phyloP scores from a whole-genome alignment of 495 filamentous ascomycete species.

The Neurospora tetrasperma region DNA sequence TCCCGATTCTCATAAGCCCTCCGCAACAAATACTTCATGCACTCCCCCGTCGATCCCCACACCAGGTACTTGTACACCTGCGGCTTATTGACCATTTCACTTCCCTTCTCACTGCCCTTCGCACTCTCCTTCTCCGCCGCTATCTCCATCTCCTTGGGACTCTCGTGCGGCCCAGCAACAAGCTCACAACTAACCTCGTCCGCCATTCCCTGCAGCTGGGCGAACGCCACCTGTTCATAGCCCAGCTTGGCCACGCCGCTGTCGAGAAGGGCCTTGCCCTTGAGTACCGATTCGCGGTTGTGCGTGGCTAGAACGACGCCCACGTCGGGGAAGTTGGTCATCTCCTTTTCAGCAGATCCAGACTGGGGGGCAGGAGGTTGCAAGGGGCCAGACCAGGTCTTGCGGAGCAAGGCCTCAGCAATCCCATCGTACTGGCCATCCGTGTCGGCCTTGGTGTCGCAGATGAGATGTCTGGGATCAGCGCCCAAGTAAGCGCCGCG shows the following conservation, averaged over 20 bases:
- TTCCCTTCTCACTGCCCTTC: not conserved
- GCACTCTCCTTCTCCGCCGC: not conserved
- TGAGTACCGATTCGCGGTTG: slow-evolving; percentile 70
- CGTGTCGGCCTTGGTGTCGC: slow-evolving; percentile 75
- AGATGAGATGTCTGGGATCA: slow-evolving; percentile 70
- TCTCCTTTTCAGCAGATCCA: slow-evolving; percentile 16
- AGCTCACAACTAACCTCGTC: slow-evolving; percentile 86
- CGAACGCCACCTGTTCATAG: slow-evolving; percentile 61
- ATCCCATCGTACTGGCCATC: slow-evolving; percentile 33
- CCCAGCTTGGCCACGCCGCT: slow-evolving; percentile 13
- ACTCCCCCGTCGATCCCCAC: slow-evolving; percentile 87
- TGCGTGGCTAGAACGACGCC: slow-evolving; percentile 82
- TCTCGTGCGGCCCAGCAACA: slow-evolving; percentile 39
- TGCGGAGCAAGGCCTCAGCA: slow-evolving; percentile 25
- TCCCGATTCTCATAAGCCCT: slow-evolving; percentile 88
- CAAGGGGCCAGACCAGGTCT: slow-evolving; percentile 40
- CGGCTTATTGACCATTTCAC: slow-evolving; percentile 33
- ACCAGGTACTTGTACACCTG: slow-evolving; percentile 81
- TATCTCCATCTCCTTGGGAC: slow-evolving; percentile 5
- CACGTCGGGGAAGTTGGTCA: slow-evolving; percentile 47
- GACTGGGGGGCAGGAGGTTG: slow-evolving; percentile 21
- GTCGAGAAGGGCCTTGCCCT: slow-evolving; percentile 45
- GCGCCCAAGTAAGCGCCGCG: slow-evolving; percentile 79
- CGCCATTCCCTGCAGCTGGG: slow-evolving; percentile 93
- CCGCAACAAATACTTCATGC: slow-evolving; percentile 82